Evolutionary conservation across 2,329 filamentous ascomycete genomes (phyloP), one percentile per base, ranked within the genome.

Genomic region (Trematosphaeria pertusa): DNA sequence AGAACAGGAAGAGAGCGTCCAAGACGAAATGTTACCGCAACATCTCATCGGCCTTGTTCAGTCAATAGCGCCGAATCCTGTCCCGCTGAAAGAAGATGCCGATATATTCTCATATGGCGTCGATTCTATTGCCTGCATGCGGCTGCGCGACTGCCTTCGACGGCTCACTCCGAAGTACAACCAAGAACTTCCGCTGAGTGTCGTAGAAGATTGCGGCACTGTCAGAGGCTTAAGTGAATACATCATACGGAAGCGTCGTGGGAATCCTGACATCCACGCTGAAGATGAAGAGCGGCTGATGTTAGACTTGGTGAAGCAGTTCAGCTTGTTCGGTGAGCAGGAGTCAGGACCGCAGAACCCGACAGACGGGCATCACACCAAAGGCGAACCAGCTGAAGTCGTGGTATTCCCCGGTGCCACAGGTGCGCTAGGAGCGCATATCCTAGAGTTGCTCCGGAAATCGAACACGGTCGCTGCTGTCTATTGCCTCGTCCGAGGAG

Each of bases 121-220:
- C 0, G 83, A 87, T 59, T 87, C 85, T 0, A 78, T 83, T 2
- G 76, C 78, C 0, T 81, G 78, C 41, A 78, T 83, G 48, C 79
- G 80, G 43, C 75, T 86, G 15, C 68, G 80, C 12, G 62, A 65
- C 24, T 63, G 65, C 9, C 52, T 77, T 8, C 62, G 61, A 22
- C 56, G 58, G 32, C 54, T 78, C 5, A 54, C 76, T n/a, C 70
- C 70, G 1, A 41, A 64, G 7, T 58, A 54, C 31, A 41, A 64
- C n/a, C 51, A 59, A 20, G 58, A 67, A 0, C 59, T 86, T 1
- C 81, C 84, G 0, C 70, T 81, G 48, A 86, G 82, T 46, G 62
- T 86, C 1, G 77, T 87, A 0, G 85, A 86, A 52, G 81, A 87
- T 48, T 78, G 78, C 44, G 81, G 81, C 1, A 84, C 75, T 2